These are phyloP conservation scores for Gnomoniopsis smithogilvyi DNA, from an alignment of 2,329 filamentous ascomycete genomes.

Conservation along the genomic window DNA sequence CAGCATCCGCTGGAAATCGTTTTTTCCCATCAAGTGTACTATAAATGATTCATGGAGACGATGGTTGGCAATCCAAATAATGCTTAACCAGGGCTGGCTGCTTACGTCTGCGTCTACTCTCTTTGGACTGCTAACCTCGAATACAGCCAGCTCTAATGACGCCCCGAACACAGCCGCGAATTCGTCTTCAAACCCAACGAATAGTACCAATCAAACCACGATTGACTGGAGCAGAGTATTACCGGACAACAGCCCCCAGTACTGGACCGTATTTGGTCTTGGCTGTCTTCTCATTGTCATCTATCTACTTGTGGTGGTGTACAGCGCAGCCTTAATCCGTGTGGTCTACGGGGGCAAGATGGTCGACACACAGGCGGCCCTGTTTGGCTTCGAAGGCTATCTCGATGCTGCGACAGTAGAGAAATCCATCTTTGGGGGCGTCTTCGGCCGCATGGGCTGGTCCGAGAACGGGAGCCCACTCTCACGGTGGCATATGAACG, in stretches of 20 bases:
- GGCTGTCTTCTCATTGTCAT: slow-evolving; percentile 3
- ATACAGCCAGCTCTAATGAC: background rate
- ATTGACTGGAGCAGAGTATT: too few species aligned
- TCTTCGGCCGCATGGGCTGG: slow-evolving; percentile 28
- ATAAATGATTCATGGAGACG: background rate
- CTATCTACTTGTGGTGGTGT: background rate
- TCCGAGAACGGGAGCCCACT: slow-evolving; percentile 27
- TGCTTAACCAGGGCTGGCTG: background rate
- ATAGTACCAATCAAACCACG: too few species aligned
- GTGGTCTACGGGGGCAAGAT: slow-evolving; percentile 26
- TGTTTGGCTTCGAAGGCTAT: slow-evolving; percentile 32
- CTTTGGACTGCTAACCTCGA: background rate
- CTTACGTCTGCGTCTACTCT: background rate
- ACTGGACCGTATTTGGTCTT: background rate
- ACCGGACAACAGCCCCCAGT: background rate
- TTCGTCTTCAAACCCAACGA: background rate
- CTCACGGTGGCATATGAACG: slow-evolving; percentile 24
- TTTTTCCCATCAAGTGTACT: slow-evolving; percentile 21
- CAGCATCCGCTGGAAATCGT: slow-evolving; percentile 30
- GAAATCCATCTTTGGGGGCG: slow-evolving; percentile 27
- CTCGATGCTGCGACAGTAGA: slow-evolving; percentile 28
- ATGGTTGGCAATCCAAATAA: background rate
- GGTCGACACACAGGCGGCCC: slow-evolving; percentile 25
- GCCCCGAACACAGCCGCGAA: background rate
- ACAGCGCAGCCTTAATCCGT: background rate